Percentiles rank a stretch among this genome's conserved stretches.
Evolutionary conservation across 1,284 basidiomycete species (phyloP).

Genomic region (Puccinia triticina): DNA sequence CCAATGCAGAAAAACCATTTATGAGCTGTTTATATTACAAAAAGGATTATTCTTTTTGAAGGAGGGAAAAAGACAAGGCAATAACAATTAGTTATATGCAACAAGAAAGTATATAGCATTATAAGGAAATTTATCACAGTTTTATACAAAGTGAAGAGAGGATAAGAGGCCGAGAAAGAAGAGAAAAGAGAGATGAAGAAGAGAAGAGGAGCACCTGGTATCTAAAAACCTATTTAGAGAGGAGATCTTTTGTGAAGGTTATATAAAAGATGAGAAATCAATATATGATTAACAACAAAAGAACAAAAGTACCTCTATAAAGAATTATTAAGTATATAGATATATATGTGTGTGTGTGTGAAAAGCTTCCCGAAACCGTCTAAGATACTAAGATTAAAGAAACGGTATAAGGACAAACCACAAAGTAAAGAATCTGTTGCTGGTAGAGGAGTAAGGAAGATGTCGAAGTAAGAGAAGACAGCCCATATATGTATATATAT

Average conservation of each 20-base stretch:
- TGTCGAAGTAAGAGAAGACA: not conserved
- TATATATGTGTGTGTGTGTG: not conserved
- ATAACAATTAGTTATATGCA: too few species aligned
- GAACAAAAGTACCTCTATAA: not conserved
- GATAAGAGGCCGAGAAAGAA: not conserved
- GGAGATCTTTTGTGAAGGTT: not conserved
- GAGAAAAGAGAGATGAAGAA: not conserved
- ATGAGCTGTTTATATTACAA: too few species aligned
- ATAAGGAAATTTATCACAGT: not conserved
- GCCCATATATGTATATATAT: too few species aligned
- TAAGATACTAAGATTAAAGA: not conserved
- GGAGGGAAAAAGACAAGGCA: too few species aligned
- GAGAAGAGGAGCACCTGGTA: not conserved
- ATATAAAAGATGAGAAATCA: not conserved
- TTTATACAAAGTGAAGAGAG: not conserved
- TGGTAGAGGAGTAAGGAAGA: not conserved
- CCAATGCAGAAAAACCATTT: too few species aligned
- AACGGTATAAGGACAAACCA: not conserved
- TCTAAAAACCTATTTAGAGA: not conserved
- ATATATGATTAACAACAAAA: too few species aligned
- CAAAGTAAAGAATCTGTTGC: not conserved
- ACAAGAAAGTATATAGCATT: not conserved
- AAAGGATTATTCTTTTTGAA: too few species aligned
- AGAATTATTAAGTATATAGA: not conserved
- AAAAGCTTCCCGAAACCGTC: not conserved